Conservation (phyloP, 495 filamentous ascomycete genomes). For the Articulospora tetracladia region DNA sequence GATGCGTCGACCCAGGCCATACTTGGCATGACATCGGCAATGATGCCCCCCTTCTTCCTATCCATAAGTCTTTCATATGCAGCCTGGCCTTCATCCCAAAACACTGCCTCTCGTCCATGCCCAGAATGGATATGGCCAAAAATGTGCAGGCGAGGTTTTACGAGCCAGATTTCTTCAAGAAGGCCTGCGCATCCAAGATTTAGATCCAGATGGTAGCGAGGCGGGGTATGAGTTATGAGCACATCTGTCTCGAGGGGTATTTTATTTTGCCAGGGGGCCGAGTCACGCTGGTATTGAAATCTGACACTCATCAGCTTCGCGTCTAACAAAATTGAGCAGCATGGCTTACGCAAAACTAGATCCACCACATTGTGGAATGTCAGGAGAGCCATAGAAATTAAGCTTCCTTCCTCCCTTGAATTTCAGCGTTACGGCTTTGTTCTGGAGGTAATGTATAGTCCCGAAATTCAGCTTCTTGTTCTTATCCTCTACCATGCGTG, state of each 20-base stretch:
- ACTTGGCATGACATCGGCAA: slow-evolving; percentile 45
- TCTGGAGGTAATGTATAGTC: slow-evolving; percentile 47
- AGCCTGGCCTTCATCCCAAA: slow-evolving; percentile 73
- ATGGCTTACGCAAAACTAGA: slow-evolving; percentile 52
- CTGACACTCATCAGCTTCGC: slow-evolving; percentile 23
- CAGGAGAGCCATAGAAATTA: slow-evolving; percentile 50
- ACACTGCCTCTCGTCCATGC: slow-evolving; percentile 60
- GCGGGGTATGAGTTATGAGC: slow-evolving; percentile 75
- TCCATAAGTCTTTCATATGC: slow-evolving; percentile 65
- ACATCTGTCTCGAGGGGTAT: slow-evolving; percentile 77
- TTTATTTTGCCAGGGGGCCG: slow-evolving; percentile 42
- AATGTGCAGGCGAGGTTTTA: slow-evolving; percentile 76
- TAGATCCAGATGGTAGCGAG: slow-evolving; percentile 73
- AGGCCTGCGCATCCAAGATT: slow-evolving; percentile 71
- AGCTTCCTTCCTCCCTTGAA: slow-evolving; percentile 47
- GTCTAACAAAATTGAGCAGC: background rate
- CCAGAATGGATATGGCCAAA: slow-evolving; percentile 86
- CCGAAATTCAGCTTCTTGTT: slow-evolving; percentile 38
- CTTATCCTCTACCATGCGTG: slow-evolving; percentile 37
- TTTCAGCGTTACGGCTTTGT: slow-evolving; percentile 38
- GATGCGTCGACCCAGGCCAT: slow-evolving; percentile 58
- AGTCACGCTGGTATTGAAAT: slow-evolving; percentile 41
- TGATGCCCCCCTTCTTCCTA: slow-evolving; percentile 35
- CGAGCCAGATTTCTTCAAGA: slow-evolving; percentile 71
- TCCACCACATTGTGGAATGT: slow-evolving; percentile 45